Percentiles rank a stretch among this genome's conserved stretches.
Conservation (phyloP, 208 protist species). For the Wallacemonas rigidus region DNA sequence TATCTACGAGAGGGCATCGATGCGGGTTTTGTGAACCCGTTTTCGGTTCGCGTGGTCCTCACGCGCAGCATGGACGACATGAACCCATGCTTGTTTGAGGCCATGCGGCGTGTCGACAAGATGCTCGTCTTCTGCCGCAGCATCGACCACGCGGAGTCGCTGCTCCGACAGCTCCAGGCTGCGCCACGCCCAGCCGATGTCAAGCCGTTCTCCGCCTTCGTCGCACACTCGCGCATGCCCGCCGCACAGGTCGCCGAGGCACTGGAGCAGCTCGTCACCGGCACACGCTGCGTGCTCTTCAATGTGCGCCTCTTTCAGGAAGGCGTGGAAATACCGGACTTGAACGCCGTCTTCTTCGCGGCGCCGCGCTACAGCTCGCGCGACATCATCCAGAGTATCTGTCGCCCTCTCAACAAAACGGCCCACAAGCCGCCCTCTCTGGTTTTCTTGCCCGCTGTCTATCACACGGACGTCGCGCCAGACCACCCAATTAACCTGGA, state of each 20-base stretch:
- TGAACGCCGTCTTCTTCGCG: constrained; percentile 83
- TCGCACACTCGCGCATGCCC: constrained; percentile 73
- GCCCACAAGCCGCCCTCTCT: constrained; percentile 62
- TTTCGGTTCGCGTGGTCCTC: constrained; percentile 67
- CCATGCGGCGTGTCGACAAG: constrained; percentile 74
- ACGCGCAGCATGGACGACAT: constrained; percentile 47
- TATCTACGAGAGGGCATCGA: constrained; percentile 83
- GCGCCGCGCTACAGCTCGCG: constrained; percentile 76
- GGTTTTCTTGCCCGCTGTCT: constrained; percentile 74
- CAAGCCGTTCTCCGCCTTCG: constrained; percentile 47
- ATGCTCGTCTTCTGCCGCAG: constrained; percentile 78
- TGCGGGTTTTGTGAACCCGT: constrained; percentile 70
- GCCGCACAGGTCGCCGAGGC: constrained; percentile 37
- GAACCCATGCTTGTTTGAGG: constrained; percentile 75
- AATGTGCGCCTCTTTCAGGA: constrained; percentile 85
- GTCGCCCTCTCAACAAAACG: constrained; percentile 66
- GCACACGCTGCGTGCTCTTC: constrained; percentile 50
- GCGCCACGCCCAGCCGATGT: constrained; percentile 37
- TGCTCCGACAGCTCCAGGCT: constrained; percentile 33
- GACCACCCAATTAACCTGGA: constrained; percentile 72
- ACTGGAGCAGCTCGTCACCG: constrained; percentile 42
- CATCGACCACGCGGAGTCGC: constrained; percentile 54
- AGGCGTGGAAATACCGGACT: constrained; percentile 73
- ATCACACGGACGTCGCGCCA: constrained; percentile 37
- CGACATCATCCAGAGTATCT: constrained; percentile 86